Evolutionary conservation across 768 basidiomycete genomes (phyloP).

Genomic region (Russula ochroleuca): DNA sequence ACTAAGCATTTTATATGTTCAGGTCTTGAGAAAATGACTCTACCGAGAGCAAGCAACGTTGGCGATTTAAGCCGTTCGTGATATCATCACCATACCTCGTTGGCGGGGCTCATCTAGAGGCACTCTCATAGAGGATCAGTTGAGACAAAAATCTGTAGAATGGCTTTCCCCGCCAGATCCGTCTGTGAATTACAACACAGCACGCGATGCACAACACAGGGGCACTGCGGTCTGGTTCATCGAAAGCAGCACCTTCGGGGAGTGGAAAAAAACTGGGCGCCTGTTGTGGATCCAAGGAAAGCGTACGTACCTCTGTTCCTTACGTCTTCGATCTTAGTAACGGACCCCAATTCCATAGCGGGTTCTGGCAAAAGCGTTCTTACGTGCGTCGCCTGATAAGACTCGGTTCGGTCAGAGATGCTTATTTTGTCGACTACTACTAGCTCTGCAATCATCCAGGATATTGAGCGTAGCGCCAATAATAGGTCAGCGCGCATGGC

Average conservation of each 20-base stretch:
- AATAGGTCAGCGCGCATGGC: background rate
- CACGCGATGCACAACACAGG: background rate
- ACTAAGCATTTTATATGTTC: background rate
- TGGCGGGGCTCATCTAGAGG: background rate
- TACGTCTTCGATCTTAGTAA: background rate
- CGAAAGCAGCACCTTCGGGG: background rate
- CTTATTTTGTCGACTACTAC: background rate
- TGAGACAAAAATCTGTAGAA: background rate
- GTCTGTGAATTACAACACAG: background rate
- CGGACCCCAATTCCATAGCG: background rate
- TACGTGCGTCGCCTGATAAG: background rate
- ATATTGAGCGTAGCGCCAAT: background rate
- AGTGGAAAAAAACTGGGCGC: background rate
- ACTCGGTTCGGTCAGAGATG: background rate
- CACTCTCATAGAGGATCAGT: background rate
- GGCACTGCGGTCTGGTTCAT: background rate
- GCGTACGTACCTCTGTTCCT: background rate
- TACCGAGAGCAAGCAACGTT: background rate
- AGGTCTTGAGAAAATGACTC: background rate
- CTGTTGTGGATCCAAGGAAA: conserved; percentile 3
- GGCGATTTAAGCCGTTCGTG: background rate
- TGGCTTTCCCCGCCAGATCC: conserved; percentile 1
- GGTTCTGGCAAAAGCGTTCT: background rate
- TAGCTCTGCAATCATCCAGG: background rate
- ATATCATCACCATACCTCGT: background rate